A percentile compares a stretch with the other conserved stretches of the same genome.
Evolutionary conservation across 2,329 filamentous ascomycete genomes (phyloP).

Genomic region (Nothophaeocryptopus gaeumannii): DNA sequence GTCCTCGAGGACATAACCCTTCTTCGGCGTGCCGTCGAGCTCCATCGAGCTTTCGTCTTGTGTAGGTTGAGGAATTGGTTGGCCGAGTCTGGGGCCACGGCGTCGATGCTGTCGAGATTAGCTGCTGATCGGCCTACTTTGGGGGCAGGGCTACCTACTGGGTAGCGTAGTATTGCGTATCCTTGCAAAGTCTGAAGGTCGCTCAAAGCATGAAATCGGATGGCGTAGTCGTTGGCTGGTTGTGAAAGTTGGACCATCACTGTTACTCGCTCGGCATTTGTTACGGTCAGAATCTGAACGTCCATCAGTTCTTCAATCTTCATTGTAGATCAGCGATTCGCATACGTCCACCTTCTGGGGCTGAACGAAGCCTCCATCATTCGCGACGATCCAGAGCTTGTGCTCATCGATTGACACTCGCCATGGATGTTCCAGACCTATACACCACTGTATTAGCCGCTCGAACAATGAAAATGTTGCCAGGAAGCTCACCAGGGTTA

Average conservation of each 20-base stretch:
- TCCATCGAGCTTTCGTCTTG: slow-evolving; percentile 13
- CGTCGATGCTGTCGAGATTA: slow-evolving; percentile 8
- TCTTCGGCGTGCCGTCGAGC: slow-evolving; percentile 16
- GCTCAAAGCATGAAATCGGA: slow-evolving; percentile 19
- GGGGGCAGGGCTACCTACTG: too few species aligned
- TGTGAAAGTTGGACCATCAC: slow-evolving; percentile 20
- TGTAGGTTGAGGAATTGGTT: slow-evolving; percentile 16
- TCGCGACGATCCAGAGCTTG: slow-evolving; percentile 22
- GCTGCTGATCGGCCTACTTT: too few species aligned
- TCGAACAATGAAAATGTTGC: too few species aligned
- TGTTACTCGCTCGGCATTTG: slow-evolving; percentile 17
- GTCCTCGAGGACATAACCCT: slow-evolving; percentile 8
- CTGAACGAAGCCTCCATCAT: slow-evolving; percentile 21
- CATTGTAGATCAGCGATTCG: not conserved
- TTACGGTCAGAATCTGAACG: slow-evolving; percentile 12
- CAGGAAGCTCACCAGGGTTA: too few species aligned
- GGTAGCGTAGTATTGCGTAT: slow-evolving; percentile 4
- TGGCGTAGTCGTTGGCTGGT: slow-evolving; percentile 18
- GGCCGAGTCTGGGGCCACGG: slow-evolving; percentile 11
- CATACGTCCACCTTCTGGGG: slow-evolving; percentile 16
- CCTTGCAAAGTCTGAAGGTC: slow-evolving; percentile 19
- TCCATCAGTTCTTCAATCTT: not conserved
- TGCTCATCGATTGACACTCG: slow-evolving; percentile 22
- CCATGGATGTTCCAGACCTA: slow-evolving; percentile 20
- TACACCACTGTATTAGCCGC: too few species aligned